Conservation (phyloP, 2,329 filamentous ascomycete genomes). For the Pseudocercospora macadamiae region DNA sequence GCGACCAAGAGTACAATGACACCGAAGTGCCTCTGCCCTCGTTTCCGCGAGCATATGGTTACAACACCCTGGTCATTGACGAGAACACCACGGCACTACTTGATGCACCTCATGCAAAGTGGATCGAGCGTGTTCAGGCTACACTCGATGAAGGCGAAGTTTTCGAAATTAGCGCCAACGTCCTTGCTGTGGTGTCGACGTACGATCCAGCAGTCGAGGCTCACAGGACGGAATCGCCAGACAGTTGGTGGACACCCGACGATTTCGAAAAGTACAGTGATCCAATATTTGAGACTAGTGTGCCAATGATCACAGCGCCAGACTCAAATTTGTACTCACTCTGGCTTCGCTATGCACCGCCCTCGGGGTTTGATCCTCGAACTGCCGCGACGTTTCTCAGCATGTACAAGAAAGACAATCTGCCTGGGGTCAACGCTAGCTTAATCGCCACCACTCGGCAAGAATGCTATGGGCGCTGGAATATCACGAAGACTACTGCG, state of each 20-base stretch:
- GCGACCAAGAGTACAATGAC: neutral
- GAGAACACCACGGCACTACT: neutral
- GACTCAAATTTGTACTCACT: neutral
- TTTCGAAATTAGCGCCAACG: neutral
- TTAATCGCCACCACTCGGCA: neutral
- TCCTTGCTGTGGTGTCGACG: neutral
- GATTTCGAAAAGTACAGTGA: neutral
- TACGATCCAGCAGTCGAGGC: neutral
- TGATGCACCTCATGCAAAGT: neutral
- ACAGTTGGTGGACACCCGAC: neutral
- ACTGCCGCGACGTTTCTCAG: neutral
- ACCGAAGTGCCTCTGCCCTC: neutral
- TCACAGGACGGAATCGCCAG: neutral
- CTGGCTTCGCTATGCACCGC: neutral
- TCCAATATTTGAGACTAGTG: no score
- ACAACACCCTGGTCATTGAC: neutral
- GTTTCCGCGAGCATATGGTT: conserved; percentile 1
- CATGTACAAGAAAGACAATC: neutral
- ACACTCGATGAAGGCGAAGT: neutral
- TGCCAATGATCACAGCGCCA: neutral
- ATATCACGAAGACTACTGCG: neutral
- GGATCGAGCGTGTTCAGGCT: neutral
- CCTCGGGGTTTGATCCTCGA: neutral
- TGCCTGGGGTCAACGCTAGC: neutral
- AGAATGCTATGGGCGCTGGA: neutral